These are phyloP conservation scores for Linum lewisii DNA, from an alignment of 345 rosid genomes.

Conservation along the genomic window DNA sequence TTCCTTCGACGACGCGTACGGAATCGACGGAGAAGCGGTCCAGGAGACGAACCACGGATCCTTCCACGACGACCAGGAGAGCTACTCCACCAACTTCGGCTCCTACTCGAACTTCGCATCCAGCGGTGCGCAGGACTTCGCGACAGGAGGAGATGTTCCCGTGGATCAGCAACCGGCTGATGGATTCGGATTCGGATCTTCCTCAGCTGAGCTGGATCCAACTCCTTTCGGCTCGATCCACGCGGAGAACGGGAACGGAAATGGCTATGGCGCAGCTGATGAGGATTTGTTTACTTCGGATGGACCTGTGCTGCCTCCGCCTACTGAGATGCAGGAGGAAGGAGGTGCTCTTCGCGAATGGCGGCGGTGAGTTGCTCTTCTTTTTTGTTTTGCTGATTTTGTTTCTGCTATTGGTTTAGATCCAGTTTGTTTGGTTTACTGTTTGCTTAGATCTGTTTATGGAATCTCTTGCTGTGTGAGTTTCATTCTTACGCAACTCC, in stretches of 20 bases:
- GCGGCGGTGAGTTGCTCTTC: slow-evolving; percentile 53
- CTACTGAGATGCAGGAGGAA: slow-evolving; percentile 57
- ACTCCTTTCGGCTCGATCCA: slow-evolving; percentile 36
- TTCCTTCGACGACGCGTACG: slow-evolving; percentile 48
- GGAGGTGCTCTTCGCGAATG: slow-evolving; percentile 64
- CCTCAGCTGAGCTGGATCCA: slow-evolving; percentile 29
- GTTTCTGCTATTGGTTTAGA: slow-evolving; percentile 13
- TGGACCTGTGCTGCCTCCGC: slow-evolving; percentile 70
- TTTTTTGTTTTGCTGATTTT: background rate
- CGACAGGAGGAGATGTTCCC: slow-evolving; percentile 26
- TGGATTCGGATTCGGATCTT: slow-evolving; percentile 36
- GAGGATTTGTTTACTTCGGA: slow-evolving; percentile 38
- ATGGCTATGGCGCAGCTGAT: slow-evolving; percentile 26
- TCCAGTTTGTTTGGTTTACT: slow-evolving; percentile 16
- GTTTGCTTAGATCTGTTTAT: slow-evolving; percentile 23
- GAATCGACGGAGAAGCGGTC: slow-evolving; percentile 32
- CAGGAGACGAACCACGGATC: slow-evolving; percentile 25
- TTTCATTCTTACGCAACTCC: background rate
- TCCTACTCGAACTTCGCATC: slow-evolving; percentile 23
- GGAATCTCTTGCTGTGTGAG: background rate
- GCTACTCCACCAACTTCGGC: slow-evolving; percentile 46
- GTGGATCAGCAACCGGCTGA: slow-evolving; percentile 39
- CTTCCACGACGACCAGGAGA: slow-evolving; percentile 28
- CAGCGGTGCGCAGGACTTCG: slow-evolving; percentile 4
- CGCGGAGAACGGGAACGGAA: slow-evolving; percentile 47